A percentile compares a stretch with the other conserved stretches of the same genome.
These are phyloP conservation scores for Amoebophrya sp. DNA, from an alignment of 169 alveolate genomes.

Conservation along the genomic window DNA sequence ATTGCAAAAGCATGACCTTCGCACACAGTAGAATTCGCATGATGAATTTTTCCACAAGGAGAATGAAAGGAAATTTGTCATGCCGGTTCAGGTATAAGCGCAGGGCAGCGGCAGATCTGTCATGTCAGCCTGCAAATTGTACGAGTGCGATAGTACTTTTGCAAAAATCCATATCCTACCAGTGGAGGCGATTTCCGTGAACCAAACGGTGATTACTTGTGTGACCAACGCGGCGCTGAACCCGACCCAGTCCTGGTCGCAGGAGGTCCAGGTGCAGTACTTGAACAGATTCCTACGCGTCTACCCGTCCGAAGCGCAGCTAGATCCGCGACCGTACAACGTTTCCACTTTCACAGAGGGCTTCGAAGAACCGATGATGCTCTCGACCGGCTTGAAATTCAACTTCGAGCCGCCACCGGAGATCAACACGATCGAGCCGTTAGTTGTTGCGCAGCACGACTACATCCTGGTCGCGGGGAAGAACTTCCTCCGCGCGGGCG, in stretches of 20 bases:
- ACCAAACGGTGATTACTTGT: not conserved
- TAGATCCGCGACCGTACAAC: not conserved
- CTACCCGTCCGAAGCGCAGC: not conserved
- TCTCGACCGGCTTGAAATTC: constrained; percentile 1
- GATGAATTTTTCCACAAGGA: no score
- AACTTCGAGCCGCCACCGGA: constrained; percentile 21
- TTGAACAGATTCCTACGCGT: not conserved
- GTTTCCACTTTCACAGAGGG: not conserved
- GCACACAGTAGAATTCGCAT: no score
- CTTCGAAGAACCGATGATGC: not conserved
- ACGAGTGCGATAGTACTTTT: no score
- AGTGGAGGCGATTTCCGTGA: not conserved
- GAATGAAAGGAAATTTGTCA: no score
- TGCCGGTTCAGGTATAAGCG: no score
- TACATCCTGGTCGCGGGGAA: not conserved
- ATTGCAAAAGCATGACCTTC: no score
- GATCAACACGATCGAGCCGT: not conserved
- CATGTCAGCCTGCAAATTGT: no score
- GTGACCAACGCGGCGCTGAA: constrained; percentile 11
- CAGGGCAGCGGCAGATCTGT: no score
- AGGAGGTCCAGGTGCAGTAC: not conserved
- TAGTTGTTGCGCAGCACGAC: not conserved
- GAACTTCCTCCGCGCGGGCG: constrained; percentile 17
- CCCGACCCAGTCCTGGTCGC: not conserved
- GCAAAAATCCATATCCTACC: no score